phyloP scores from a whole-genome alignment of 129 eudicot species.

The Silybum marianum region DNA sequence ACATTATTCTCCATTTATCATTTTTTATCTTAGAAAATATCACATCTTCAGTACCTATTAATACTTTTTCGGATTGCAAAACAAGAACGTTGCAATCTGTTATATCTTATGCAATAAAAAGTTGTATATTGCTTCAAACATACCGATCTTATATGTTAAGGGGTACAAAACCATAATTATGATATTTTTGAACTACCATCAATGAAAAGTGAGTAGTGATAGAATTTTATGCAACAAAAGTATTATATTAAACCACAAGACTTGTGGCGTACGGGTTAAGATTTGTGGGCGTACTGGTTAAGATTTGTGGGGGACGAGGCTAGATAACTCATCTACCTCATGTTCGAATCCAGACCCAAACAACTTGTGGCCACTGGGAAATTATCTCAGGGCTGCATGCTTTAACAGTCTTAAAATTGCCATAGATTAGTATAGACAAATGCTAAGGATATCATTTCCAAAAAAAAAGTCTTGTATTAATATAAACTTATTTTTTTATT shows the following conservation, averaged over 20 bases:
- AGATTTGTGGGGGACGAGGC: too few relatives aligned
- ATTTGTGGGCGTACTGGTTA: too few relatives aligned
- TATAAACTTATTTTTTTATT: background rate
- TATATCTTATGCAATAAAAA: background rate
- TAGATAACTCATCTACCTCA: too few relatives aligned
- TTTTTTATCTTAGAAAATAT: background rate
- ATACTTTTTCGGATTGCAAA: background rate
- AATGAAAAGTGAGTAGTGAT: background rate
- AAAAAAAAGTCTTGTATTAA: background rate
- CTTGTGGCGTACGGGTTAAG: too few relatives aligned
- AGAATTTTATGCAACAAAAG: background rate
- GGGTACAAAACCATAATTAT: background rate
- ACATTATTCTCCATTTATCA: background rate
- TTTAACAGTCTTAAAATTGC: too few relatives aligned
- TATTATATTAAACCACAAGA: background rate
- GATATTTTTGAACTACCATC: background rate
- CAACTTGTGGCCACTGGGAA: too few relatives aligned
- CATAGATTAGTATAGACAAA: too few relatives aligned
- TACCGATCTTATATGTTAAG: background rate
- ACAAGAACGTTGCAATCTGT: background rate
- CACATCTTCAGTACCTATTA: background rate
- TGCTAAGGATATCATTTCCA: too few relatives aligned
- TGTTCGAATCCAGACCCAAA: too few relatives aligned
- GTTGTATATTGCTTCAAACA: background rate
- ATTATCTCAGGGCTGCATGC: too few relatives aligned